Base-by-base conservation (phyloP, 2,329 filamentous ascomycete species). In the Coniochaeta sp. region DNA sequence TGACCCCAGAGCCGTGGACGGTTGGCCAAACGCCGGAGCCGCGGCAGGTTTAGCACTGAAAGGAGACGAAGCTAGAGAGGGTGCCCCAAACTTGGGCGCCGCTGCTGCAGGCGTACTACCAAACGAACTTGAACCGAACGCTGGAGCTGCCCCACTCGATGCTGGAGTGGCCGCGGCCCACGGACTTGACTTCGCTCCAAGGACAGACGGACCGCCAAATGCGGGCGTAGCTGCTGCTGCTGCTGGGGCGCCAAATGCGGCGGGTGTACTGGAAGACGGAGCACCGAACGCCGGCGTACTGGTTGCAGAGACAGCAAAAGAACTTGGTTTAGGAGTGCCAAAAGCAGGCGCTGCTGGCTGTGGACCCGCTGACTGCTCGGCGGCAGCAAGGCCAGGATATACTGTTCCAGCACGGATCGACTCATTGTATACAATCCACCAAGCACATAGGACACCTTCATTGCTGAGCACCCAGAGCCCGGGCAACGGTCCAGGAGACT, bases 361-460 rank as follows among this genome's bases (percentile, higher is more conserved):
- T 31, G 24, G 24, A 28, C 66, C 64, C 65, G 60, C 68, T 52
- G 62, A 74, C 72, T 26, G 74, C 65, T 52, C 76, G 34, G 77
- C 77, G 52, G 75, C 77, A 44, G 81, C 77, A 64, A 97, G 78
- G 5, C 89, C 90, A 44, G 88, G 83, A 71, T 92, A 98, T 0
- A 85, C 83, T 7, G 84, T 85, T 3, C 87, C 87, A 66, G 88
- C 79, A 62, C 88, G 85, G 63, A 99, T 87, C 1, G 93, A 92
- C 47, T 96, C 91, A 38, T 89, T 85, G 74, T 97, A 97, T 22
- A 98, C 83, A 50, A 98, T 76, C 91, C 93, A 97, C 92, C 93
- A 99, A 14, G 87, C 83, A 54, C 85, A 86, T 17, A 99, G 78
- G 11, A 96, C 77, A 64, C 95, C 95, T 68, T 97, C 91, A 65